phyloP scores from a whole-genome alignment of 2,329 filamentous ascomycete species.

The Ustulina deusta region DNA sequence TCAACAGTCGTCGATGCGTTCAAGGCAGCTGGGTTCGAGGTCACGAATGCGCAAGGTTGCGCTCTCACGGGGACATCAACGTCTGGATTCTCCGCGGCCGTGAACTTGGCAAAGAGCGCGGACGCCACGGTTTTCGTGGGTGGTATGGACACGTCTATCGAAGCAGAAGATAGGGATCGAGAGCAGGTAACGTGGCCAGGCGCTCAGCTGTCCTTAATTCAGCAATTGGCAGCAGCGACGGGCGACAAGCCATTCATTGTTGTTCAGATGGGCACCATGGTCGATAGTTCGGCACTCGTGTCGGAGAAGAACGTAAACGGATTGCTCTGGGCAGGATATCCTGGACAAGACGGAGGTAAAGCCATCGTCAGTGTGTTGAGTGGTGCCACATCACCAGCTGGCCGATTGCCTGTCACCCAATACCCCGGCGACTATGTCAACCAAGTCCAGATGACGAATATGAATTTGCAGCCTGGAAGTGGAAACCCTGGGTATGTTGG shows the following conservation, averaged over 20 bases:
- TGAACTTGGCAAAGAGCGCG: slow-evolving; percentile 56
- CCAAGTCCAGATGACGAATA: slow-evolving; percentile 65
- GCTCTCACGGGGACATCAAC: slow-evolving; percentile 51
- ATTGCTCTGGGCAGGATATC: slow-evolving; percentile 69
- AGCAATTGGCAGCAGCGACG: slow-evolving; percentile 55
- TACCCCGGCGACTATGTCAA: slow-evolving; percentile 65
- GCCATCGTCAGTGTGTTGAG: slow-evolving; percentile 67
- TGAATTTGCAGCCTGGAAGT: slow-evolving; percentile 63
- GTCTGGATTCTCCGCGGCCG: slow-evolving; percentile 48
- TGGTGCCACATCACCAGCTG: slow-evolving; percentile 63
- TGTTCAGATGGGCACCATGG: slow-evolving; percentile 60
- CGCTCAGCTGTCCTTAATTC: slow-evolving; percentile 64
- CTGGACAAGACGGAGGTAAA: slow-evolving; percentile 69
- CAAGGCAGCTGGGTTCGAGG: slow-evolving; percentile 43
- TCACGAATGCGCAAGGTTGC: slow-evolving; percentile 43
- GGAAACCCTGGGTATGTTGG: slow-evolving; percentile 57
- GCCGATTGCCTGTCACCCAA: slow-evolving; percentile 66
- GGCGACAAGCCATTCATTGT: slow-evolving; percentile 63
- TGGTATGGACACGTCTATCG: slow-evolving; percentile 65
- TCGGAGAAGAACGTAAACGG: slow-evolving; percentile 61
- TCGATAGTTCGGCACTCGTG: slow-evolving; percentile 65
- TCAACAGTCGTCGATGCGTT: slow-evolving; percentile 45
- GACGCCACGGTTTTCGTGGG: slow-evolving; percentile 67
- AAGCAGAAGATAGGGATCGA: slow-evolving; percentile 65
- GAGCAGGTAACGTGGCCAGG: slow-evolving; percentile 63